Base-by-base conservation (phyloP, 768 basidiomycete genomes). In the Mycena haematopus region DNA sequence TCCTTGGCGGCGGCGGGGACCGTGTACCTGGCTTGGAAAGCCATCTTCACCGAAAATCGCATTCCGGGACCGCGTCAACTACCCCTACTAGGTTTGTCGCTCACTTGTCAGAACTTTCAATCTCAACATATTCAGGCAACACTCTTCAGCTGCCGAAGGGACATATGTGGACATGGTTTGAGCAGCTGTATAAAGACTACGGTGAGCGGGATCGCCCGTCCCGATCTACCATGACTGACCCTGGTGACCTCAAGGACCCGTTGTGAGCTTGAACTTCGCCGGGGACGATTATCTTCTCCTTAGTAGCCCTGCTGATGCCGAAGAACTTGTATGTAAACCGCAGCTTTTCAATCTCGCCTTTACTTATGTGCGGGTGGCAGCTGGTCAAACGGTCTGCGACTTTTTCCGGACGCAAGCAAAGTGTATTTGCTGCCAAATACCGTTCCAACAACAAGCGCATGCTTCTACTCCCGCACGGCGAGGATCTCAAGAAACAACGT, bases 81-180 rank as follows among this genome's bases (percentile, higher is more conserved):
- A 19, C 53, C 53, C 1, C 14, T 54, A 25, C 24, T 54, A 7
- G 53, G 53, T 54, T 24, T 21, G 13, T 19, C 19, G 9, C 11
- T 21, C 3, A 5, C 3, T n/a, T n/a, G 14, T 11, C 9, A 15
- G 19, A 19, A 31, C 6, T 14, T 19, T 8, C 19, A 9, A 51
- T 33, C 21, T 36, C 22, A 36, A 3, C 10, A 24, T 22, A 24
- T 21, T 21, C 13, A 54, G 53, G 53, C 15, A 54, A 54, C 40
- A 54, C 53, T 0, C 25, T 54, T 27, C 25, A 38, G 19, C 38
- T 54, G 24, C 53, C 53, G 2, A 54, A 24, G 7, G 29, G 29
- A 9, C 53, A 54, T 42, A 6, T 54, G 22, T 54, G 53, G 53
- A 54, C 29, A 29, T 54, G 53, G 53, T 54, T 54, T n/a, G 53